Percentiles rank a stretch among this genome's conserved stretches.
Evolutionary conservation across 164 flowering plant genomes (phyloP).

Genomic region (Kalanchoe fedtschenkoi): DNA sequence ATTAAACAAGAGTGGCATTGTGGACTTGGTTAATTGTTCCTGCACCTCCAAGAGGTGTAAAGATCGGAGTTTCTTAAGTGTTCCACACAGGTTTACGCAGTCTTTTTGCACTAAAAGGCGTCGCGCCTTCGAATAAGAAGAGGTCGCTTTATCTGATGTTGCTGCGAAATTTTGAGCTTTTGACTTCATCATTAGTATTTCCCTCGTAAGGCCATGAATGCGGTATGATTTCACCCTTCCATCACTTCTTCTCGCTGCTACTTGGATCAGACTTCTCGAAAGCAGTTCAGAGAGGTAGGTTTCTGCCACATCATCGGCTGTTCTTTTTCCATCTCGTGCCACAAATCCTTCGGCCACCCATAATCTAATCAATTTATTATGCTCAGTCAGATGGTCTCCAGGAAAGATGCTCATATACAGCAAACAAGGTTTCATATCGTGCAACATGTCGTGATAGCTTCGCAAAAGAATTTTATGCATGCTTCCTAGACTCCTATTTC

Average conservation of each 20-base stretch:
- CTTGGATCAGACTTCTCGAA: conserved; percentile 19
- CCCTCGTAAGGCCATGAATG: conserved; percentile 17
- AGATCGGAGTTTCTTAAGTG: not conserved
- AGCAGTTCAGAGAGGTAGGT: conserved; percentile 20
- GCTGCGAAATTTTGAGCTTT: not conserved
- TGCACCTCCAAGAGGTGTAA: not conserved
- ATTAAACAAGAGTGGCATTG: not conserved
- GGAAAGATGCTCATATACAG: conserved; percentile 25
- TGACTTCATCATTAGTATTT: conserved; percentile 13
- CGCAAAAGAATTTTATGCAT: conserved; percentile 9
- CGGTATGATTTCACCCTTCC: conserved; percentile 7
- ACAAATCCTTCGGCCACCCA: conserved; percentile 24
- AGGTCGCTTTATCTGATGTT: not conserved
- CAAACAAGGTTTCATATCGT: conserved; percentile 22
- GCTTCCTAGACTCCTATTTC: conserved; percentile 5
- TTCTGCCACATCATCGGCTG: conserved; percentile 20
- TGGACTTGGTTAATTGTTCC: not conserved
- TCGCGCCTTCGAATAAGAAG: not conserved
- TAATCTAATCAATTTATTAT: conserved; percentile 14
- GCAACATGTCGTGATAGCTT: conserved; percentile 18
- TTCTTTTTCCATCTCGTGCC: not conserved
- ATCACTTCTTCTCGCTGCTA: not conserved
- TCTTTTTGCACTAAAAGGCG: conserved; percentile 11
- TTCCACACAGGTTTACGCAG: not conserved
- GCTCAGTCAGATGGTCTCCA: conserved; percentile 10